A percentile compares a stretch with the other conserved stretches of the same genome.
Conservation (phyloP, 2,329 filamentous ascomycete genomes). For the Monosporascus ibericus region DNA sequence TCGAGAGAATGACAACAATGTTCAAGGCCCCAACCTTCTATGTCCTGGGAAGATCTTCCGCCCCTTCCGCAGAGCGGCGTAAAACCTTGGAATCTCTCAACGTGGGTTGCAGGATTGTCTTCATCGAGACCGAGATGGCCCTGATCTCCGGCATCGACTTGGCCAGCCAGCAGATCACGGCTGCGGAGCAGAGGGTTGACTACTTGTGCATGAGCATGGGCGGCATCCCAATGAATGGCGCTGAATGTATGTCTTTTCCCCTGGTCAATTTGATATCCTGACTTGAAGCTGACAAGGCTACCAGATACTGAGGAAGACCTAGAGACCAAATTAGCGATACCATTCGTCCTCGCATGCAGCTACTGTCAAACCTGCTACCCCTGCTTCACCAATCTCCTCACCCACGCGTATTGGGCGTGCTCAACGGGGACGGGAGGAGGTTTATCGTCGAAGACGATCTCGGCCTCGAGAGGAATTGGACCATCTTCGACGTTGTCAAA, state of each 20-base stretch:
- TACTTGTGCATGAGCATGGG: slow-evolving; percentile 23
- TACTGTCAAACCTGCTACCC: slow-evolving; percentile 26
- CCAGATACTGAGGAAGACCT: slow-evolving; percentile 27
- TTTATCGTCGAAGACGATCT: slow-evolving; percentile 21
- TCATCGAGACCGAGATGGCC: slow-evolving; percentile 21
- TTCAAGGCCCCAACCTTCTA: slow-evolving; percentile 13
- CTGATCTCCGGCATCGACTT: slow-evolving; percentile 18
- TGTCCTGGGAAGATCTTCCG: slow-evolving; percentile 13
- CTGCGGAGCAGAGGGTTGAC: slow-evolving; percentile 16
- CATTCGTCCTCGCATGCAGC: slow-evolving; percentile 25
- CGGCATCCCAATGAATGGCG: slow-evolving; percentile 11
- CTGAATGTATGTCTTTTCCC: slow-evolving; percentile 8
- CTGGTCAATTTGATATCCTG: background rate
- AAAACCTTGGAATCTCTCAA: slow-evolving; percentile 8
- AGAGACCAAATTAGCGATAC: slow-evolving; percentile 20
- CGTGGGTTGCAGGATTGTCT: slow-evolving; percentile 16
- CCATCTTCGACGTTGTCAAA: slow-evolving; percentile 11
- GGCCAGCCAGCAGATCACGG: slow-evolving; percentile 11
- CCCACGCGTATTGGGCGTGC: slow-evolving; percentile 26
- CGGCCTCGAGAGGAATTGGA: slow-evolving; percentile 19
- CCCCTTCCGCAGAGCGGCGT: slow-evolving; percentile 6
- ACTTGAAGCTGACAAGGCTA: background rate
- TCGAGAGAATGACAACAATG: slow-evolving; percentile 16
- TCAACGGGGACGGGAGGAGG: slow-evolving; percentile 25
- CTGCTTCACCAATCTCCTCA: slow-evolving; percentile 17